Percentiles rank a stretch among this genome's conserved stretches.
Evolutionary conservation across 306 rosid species (phyloP).

Genomic region (Cicer judaicum): DNA sequence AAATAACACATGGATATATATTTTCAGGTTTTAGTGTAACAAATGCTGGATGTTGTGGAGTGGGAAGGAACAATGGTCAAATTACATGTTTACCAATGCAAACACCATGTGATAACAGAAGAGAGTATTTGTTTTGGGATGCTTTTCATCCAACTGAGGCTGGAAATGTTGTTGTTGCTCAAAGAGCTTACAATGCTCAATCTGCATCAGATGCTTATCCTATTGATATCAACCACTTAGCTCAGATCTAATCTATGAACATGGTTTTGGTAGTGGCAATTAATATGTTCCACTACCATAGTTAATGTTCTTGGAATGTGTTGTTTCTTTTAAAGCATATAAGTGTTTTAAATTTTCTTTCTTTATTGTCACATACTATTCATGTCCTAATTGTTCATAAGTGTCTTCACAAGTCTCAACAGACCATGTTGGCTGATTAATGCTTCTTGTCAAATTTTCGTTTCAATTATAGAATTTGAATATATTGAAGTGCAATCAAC

Average conservation of each 20-base stretch:
- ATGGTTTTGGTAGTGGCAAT: slow-evolving; percentile 9
- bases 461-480: neutral
- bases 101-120: slow-evolving; percentile 72
- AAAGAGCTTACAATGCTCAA: slow-evolving; percentile 79
- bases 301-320: slow-evolving; percentile 40
- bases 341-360: slow-evolving; percentile 9
- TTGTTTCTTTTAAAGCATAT: slow-evolving; percentile 24
- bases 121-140: slow-evolving; percentile 87
- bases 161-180: slow-evolving; percentile 59
- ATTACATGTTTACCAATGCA: slow-evolving; percentile 88
- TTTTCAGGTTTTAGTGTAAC: slow-evolving; percentile 65
- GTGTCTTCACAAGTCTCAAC: neutral
- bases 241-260: slow-evolving; percentile 57
- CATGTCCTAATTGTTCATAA: slow-evolving; percentile 37
- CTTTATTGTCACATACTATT: neutral
- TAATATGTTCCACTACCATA: slow-evolving; percentile 22
- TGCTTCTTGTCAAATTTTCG: neutral
- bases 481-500: too few relatives aligned
- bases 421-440: slow-evolving; percentile 1
- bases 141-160: slow-evolving; percentile 91
- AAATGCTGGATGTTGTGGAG: slow-evolving; percentile 87
- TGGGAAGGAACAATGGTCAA: slow-evolving; percentile 93
- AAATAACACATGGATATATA: neutral
- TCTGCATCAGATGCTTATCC: slow-evolving; percentile 82
- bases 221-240: slow-evolving; percentile 64